phyloP scores from a whole-genome alignment of 345 rosid genomes.

The Eucalyptus polybractea region DNA sequence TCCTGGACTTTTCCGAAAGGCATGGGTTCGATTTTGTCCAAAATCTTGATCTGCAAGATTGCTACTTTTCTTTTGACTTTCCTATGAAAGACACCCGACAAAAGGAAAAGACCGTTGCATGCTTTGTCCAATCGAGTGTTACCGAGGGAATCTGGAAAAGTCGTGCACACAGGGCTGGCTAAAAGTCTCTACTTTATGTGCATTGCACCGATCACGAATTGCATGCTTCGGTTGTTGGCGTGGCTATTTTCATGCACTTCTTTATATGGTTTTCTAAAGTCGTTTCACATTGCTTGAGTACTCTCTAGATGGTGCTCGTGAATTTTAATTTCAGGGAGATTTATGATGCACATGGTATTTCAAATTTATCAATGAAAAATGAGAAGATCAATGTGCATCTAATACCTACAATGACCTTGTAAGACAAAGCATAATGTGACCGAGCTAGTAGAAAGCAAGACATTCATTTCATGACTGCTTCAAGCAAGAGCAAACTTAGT shows the following conservation, averaged over 20 bases:
- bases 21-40: not conserved
- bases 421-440: not conserved
- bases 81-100: not conserved
- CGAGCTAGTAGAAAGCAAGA: not conserved
- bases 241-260: not conserved
- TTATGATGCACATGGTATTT: not conserved
- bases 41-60: not conserved
- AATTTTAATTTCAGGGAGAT: not conserved
- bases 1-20: not conserved
- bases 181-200: not conserved
- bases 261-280: not conserved
- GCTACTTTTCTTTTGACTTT: not conserved
- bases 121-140: not conserved
- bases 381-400: not conserved
- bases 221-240: not conserved
- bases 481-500: not conserved
- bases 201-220: not conserved
- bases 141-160: not conserved
- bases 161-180: not conserved
- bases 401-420: not conserved
- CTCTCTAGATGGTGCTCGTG: not conserved
- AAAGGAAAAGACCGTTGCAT: not conserved
- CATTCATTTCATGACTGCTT: not conserved
- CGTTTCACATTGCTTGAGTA: not conserved
- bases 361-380: not conserved